Base-by-base conservation (phyloP, 495 filamentous ascomycete species). In the Neurospora sp. region DNA sequence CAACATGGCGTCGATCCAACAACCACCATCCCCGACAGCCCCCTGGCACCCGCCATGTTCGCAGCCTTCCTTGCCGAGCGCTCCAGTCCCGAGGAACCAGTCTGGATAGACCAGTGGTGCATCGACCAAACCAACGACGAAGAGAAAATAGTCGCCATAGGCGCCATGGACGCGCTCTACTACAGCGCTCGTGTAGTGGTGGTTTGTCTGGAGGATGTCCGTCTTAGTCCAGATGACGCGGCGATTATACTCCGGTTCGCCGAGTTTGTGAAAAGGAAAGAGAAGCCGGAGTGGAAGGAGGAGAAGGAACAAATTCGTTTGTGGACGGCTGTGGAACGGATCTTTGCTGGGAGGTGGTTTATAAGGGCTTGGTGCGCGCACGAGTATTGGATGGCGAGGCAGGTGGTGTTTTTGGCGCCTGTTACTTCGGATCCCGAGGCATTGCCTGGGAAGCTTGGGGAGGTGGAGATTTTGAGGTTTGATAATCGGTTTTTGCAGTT, bases 41-140 rank as follows among this genome's bases (percentile, higher is more conserved):
- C 48, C 9, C n/a, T 59, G 4, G 10, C 48, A 4, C 48, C 20
- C 0, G 48, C 75, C 10, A 80, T 80, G 78, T 71, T 76, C 69
- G 61, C 74, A 18, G 78, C 76, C 16, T 71, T 80, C 2, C 71
- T 78, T 53, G 59, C 12, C 1, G 69, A 73, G 3, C 72, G 75
- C 1, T 7, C 22, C 12, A 27, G 4, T 18, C 38, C 65, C 0
- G 70, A 69, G 18, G 76, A 77, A 42, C 75, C 70, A 0, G 73
- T 81, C 0, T 82, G 81, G 81, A 70, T 81, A 9, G 79, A 82
- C 44, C 73, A 76, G 44, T 72, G 81, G 40, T 82, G 80, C 70
- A 83, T 82, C 74, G 77, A 81, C 73, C 80, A 83, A 39, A 40
- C 9, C 3, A 71, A 79, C 48, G 74, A 72, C 12, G 71, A 9